Base-by-base conservation (phyloP, 148 eudicot species). In the Salicornia ramosissima region DNA sequence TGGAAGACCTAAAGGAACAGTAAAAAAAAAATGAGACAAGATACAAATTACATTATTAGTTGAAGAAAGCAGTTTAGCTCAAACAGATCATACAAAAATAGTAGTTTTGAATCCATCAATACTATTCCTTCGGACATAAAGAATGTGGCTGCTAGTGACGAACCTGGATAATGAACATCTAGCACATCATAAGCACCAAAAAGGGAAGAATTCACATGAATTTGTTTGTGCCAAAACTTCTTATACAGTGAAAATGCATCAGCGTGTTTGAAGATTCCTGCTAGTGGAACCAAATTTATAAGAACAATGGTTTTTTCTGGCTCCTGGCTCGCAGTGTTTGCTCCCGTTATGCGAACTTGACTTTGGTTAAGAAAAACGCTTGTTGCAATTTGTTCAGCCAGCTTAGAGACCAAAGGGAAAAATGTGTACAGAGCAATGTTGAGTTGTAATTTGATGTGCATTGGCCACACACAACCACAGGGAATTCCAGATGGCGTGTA, bases 311-410 rank as follows among this genome's bases (percentile, higher is more conserved):
- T 86, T 81, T 86, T 79, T 65, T 86, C 86, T 60, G 79, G 85
- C 73, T 87, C 86, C 65, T 89, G 87, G 53, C 68, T 79, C 12
- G 87, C 91, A 54, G 90, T 89, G 82, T 87, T 82, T 33, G 96
- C 96, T 79, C 99, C 99, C 80, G 84, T 79, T 45, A 95, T 84
- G 25, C 94, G 96, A 63, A 91, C 99, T 83, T 95, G 99, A 76
- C 86, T 84, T 73, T 64, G 86, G 50, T 89, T 80, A 10, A 95
- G 82, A 0, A 80, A 77, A 72, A 91, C 68, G 67, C 86, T 77
- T 9, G 79, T 31, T 34, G 99, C 86, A 34, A 91, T 87, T 64
- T 91, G 91, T 33, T 73, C 65, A 52, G 96, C 90, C 66, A 95
- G 85, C 74, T 83, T 83, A 13, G 96, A 72, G 13, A 91, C 91